phyloP scores from a whole-genome alignment of 768 basidiomycete species.

The Hydnum rufescens region DNA sequence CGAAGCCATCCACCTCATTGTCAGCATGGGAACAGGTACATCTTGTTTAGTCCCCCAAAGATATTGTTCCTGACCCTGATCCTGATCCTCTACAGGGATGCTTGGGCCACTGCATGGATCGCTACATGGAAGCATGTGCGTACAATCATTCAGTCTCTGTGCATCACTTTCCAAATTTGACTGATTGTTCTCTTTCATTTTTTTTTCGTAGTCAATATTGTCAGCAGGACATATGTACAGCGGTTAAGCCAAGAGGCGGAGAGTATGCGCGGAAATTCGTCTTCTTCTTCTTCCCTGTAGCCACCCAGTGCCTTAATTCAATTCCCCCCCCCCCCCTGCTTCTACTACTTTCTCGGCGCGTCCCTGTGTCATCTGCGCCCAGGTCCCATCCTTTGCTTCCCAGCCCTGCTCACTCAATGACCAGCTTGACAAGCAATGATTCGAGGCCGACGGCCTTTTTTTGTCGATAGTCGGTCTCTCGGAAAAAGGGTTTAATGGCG shows the following conservation, averaged over 20 bases:
- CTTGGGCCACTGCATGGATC: constrained; percentile 52
- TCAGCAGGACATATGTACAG: constrained; percentile 53
- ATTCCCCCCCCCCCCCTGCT: background rate
- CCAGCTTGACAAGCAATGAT: too few species aligned
- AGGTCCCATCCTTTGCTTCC: background rate
- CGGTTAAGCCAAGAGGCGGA: constrained; percentile 71
- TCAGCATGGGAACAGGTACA: constrained; percentile 53
- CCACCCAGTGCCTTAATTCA: too few species aligned
- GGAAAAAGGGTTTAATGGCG: too few species aligned
- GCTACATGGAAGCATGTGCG: constrained; percentile 75
- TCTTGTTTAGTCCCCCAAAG: background rate
- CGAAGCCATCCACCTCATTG: constrained; percentile 51
- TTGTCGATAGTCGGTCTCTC: too few species aligned
- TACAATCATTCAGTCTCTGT: constrained; percentile 10
- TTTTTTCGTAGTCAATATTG: constrained; percentile 69
- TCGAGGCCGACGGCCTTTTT: too few species aligned
- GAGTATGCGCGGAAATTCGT: constrained; percentile 23
- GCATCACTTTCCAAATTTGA: constrained; percentile 66
- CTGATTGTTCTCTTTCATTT: constrained; percentile 68
- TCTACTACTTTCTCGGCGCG: background rate
- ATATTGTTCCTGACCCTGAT: background rate
- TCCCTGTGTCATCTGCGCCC: background rate
- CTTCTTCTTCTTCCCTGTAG: too few species aligned
- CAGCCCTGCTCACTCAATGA: too few species aligned
- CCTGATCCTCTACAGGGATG: constrained; percentile 43